Conservation (phyloP, 257 asterid species). For the Solanum commersonii region DNA sequence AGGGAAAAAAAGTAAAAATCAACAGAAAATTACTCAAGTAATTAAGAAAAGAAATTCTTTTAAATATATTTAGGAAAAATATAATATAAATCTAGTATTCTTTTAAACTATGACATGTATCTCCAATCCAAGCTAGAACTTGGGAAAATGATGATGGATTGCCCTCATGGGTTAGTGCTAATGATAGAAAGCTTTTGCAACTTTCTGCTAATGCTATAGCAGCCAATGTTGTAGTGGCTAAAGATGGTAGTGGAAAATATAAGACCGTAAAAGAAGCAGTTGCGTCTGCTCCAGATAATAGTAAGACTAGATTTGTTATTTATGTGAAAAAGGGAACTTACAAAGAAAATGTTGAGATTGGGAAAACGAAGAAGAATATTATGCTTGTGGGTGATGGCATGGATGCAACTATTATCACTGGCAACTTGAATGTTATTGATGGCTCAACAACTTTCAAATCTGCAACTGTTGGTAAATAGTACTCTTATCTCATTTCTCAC, state of each 20-base stretch:
- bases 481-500: neutral
- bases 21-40: too few relatives aligned
- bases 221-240: slow-evolving; percentile 24
- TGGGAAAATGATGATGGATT: too few relatives aligned
- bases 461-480: slow-evolving; percentile 32
- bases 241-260: slow-evolving; percentile 25
- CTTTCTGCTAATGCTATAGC: neutral
- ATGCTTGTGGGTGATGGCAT: slow-evolving; percentile 34
- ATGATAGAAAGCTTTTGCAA: slow-evolving; percentile 13
- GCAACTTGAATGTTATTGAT: slow-evolving; percentile 17
- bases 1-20: too few relatives aligned
- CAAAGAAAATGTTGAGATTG: slow-evolving; percentile 16
- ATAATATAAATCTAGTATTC: too few relatives aligned
- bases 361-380: slow-evolving; percentile 11
- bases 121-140: too few relatives aligned
- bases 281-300: slow-evolving; percentile 12
- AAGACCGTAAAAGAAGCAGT: slow-evolving; percentile 16
- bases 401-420: slow-evolving; percentile 24
- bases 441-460: slow-evolving; percentile 22
- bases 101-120: too few relatives aligned
- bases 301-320: slow-evolving; percentile 9
- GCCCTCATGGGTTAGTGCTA: slow-evolving; percentile 15
- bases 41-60: too few relatives aligned
- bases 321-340: slow-evolving; percentile 20
- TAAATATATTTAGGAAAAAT: too few relatives aligned